Percentiles rank a stretch among this genome's conserved stretches.
These are phyloP conservation scores for Hypholoma sublateritium DNA, from an alignment of 768 basidiomycete genomes.

Conservation along the genomic window DNA sequence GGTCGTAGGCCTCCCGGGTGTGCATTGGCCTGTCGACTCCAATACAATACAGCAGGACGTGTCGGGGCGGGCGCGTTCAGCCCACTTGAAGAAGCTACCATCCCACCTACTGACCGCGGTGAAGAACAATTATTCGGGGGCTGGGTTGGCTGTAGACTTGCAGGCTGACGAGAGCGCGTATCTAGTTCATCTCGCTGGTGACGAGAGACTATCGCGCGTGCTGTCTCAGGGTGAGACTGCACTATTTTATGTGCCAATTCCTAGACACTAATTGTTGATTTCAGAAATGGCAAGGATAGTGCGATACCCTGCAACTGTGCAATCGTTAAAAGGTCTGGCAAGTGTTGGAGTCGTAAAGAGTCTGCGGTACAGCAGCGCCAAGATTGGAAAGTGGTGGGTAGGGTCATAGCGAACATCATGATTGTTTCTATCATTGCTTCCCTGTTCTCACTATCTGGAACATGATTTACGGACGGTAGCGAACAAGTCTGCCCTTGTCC, in stretches of 20 bases:
- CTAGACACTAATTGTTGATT: background rate
- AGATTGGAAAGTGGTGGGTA: slow-evolving; percentile 84
- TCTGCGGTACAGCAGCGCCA: slow-evolving; percentile 68
- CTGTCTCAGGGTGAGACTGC: slow-evolving; percentile 51
- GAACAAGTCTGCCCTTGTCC: background rate
- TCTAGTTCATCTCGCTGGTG: slow-evolving; percentile 71
- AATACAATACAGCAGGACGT: slow-evolving; percentile 72
- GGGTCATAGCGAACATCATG: slow-evolving; percentile 27
- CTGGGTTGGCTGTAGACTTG: slow-evolving; percentile 27
- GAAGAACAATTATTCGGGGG: slow-evolving; percentile 47
- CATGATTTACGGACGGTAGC: background rate
- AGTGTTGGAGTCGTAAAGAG: slow-evolving; percentile 84
- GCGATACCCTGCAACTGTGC: slow-evolving; percentile 78
- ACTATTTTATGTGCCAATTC: background rate
- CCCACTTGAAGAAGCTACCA: slow-evolving; percentile 80
- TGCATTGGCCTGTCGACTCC: slow-evolving; percentile 62
- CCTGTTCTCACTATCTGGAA: background rate
- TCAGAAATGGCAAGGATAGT: slow-evolving; percentile 80
- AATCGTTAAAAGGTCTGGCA: slow-evolving; percentile 82
- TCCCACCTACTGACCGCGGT: slow-evolving; percentile 59
- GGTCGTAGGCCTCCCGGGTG: slow-evolving; percentile 76
- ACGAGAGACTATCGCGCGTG: slow-evolving; percentile 51
- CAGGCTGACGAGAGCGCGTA: slow-evolving; percentile 74
- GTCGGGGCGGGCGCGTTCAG: slow-evolving; percentile 62
- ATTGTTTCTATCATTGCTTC: background rate